These are phyloP conservation scores for Eutrema heterophyllum DNA, from an alignment of 345 rosid species.

Conservation along the genomic window DNA sequence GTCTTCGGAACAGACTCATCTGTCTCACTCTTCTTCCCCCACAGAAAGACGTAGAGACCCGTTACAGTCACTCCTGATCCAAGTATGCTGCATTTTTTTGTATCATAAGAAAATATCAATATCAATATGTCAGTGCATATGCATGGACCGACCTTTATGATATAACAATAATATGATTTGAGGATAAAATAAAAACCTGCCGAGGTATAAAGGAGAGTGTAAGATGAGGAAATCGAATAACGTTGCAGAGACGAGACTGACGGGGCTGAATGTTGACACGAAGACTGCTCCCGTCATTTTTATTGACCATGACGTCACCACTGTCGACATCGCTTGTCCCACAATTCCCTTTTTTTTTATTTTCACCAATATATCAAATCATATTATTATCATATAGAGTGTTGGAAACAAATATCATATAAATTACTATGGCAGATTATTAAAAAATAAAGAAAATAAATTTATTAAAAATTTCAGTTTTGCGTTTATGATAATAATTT, in stretches of 20 bases:
- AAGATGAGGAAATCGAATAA: conserved; percentile 31
- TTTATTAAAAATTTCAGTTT: not conserved
- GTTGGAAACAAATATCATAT: not conserved
- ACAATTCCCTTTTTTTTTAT: conserved; percentile 35
- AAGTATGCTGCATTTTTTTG: conserved; percentile 16
- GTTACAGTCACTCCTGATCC: conserved; percentile 26
- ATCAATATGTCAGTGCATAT: not conserved
- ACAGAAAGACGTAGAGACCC: conserved; percentile 35
- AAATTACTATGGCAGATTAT: not conserved
- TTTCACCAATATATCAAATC: not conserved
- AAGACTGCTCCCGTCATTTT: conserved; percentile 42
- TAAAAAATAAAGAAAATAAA: no score
- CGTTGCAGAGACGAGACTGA: conserved; percentile 29
- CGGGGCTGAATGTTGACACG: conserved; percentile 43
- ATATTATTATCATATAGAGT: not conserved
- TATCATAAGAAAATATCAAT: not conserved
- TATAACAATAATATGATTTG: not conserved
- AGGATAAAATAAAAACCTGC: conserved; percentile 21
- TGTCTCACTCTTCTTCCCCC: conserved; percentile 30
- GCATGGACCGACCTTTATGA: not conserved
- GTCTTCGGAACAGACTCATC: conserved; percentile 2
- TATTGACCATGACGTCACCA: conserved; percentile 43
- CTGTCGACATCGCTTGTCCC: conserved; percentile 43
- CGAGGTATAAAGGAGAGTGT: conserved; percentile 27
- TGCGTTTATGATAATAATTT: not conserved